A percentile compares a stretch with the other conserved stretches of the same genome.
Conservation (phyloP, 768 basidiomycete genomes). For the Leucocoprinus sp. region DNA sequence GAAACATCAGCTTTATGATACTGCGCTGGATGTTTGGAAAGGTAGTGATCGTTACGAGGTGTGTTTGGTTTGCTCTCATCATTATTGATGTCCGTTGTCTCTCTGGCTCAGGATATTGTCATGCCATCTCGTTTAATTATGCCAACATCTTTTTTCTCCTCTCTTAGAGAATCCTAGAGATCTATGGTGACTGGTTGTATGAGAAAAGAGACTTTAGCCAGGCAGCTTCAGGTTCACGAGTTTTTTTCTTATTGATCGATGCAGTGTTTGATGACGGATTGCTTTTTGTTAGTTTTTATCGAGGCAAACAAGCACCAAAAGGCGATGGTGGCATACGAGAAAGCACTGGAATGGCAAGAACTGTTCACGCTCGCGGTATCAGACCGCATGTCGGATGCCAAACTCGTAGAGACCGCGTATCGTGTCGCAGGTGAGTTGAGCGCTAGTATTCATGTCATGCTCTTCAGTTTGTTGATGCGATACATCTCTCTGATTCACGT, state of each 20-base stretch:
- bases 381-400: slow-evolving; percentile 41
- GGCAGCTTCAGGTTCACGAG: slow-evolving; percentile 63
- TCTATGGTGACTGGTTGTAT: slow-evolving; percentile 85
- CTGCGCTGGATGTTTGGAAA: slow-evolving; percentile 70
- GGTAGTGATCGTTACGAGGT: slow-evolving; percentile 58
- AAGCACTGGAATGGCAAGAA: slow-evolving; percentile 84
- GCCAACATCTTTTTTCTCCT: not conserved
- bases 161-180: slow-evolving; percentile 50
- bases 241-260: not conserved
- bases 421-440: slow-evolving; percentile 67
- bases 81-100: not conserved
- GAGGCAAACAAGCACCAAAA: slow-evolving; percentile 57
- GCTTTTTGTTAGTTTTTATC: slow-evolving; percentile 50
- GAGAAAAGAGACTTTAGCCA: slow-evolving; percentile 77
- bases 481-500: slow-evolving; percentile 4
- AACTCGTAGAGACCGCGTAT: slow-evolving; percentile 58
- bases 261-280: slow-evolving; percentile 2
- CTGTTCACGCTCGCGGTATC: slow-evolving; percentile 72
- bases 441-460: not conserved
- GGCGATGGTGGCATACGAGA: slow-evolving; percentile 85
- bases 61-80: slow-evolving; percentile 13
- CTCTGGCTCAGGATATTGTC: not conserved
- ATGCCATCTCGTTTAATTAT: too few species aligned
- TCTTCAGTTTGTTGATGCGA: not conserved
- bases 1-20: slow-evolving; percentile 63